These are phyloP conservation scores for Cylindrotheca fusiformis DNA, from an alignment of 108 stramenopile genomes.

Conservation along the genomic window DNA sequence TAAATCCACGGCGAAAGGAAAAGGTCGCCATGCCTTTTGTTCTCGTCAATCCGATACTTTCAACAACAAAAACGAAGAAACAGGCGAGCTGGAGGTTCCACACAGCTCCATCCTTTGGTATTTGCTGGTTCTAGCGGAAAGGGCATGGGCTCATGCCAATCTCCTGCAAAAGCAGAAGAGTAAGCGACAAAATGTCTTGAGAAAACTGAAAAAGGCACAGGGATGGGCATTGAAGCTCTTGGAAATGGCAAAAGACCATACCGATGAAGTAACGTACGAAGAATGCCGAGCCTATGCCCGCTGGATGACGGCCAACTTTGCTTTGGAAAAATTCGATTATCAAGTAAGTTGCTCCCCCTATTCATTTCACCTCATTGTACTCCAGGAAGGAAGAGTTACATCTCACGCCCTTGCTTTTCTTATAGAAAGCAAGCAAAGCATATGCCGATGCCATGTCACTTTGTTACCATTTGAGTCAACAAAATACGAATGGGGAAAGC, in stretches of 20 bases:
- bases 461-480: slow-evolving; percentile 22
- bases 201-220: slow-evolving; percentile 62
- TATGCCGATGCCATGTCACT: slow-evolving; percentile 50
- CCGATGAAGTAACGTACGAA: slow-evolving; percentile 45
- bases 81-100: slow-evolving; percentile 9
- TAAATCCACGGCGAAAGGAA: not conserved
- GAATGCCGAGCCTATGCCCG: slow-evolving; percentile 65
- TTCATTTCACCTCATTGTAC: not conserved
- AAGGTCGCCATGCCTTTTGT: slow-evolving; percentile 24
- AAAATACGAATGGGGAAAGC: not conserved
- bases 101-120: slow-evolving; percentile 42
- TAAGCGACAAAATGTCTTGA: slow-evolving; percentile 37
- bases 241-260: slow-evolving; percentile 16
- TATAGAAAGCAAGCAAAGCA: slow-evolving; percentile 45
- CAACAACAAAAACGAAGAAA: slow-evolving; percentile 15
- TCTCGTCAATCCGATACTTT: slow-evolving; percentile 23
- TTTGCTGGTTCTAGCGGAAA: slow-evolving; percentile 54
- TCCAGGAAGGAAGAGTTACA: not conserved
- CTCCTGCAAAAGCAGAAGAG: slow-evolving; percentile 42
- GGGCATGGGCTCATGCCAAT: slow-evolving; percentile 70
- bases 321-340: slow-evolving; percentile 45
- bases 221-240: slow-evolving; percentile 42
- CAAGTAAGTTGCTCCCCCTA: slow-evolving; percentile 22
- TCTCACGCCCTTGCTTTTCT: not conserved
- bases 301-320: slow-evolving; percentile 78